Percentiles rank a stretch among this genome's conserved stretches.
Evolutionary conservation across 148 eudicot species (phyloP).

Genomic region (Camellia japonica): DNA sequence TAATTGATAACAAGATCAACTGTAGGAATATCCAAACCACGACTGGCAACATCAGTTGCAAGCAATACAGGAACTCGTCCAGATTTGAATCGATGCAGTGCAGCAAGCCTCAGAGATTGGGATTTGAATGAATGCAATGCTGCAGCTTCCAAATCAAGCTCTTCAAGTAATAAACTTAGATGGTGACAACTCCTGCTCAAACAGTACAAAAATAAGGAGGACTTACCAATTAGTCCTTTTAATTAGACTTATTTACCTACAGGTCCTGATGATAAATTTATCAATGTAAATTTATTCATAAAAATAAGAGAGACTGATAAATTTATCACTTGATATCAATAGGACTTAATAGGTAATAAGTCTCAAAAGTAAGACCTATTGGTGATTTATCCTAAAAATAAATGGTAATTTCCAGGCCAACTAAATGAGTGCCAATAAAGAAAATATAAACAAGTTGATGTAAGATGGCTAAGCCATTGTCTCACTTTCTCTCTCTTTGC

Average conservation of each 20-base stretch:
- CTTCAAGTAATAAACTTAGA: constrained; percentile 71
- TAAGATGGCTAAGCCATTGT: background rate
- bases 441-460: background rate
- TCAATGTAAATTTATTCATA: too few species aligned
- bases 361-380: too few species aligned
- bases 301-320: too few species aligned
- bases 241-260: too few species aligned
- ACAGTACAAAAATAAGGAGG: background rate
- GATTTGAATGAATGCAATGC: constrained; percentile 71
- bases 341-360: too few species aligned
- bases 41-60: constrained; percentile 90
- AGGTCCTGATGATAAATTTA: too few species aligned
- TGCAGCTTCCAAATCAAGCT: constrained; percentile 74
- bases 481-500: too few species aligned
- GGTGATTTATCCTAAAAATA: background rate
- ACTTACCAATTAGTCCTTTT: too few species aligned
- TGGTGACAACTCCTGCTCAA: constrained; percentile 67
- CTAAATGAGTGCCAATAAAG: background rate
- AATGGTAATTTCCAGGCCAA: constrained; percentile 2
- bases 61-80: constrained; percentile 65
- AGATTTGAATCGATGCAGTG: constrained; percentile 81
- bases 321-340: too few species aligned
- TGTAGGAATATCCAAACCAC: constrained; percentile 92
- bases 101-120: constrained; percentile 73
- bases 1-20: constrained; percentile 96